These are phyloP conservation scores for rapeseed (Brassica napus) DNA, from an alignment of 345 rosid genomes.

Conservation along the genomic window Da-Ae NC_063442.1:5035501-5036000, in stretches of 20 bases:
- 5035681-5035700: not conserved
- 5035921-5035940: not conserved
- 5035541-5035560: not conserved
- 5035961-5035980: slow-evolving; percentile 3
- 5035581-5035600: not conserved
- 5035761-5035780: too few relatives aligned
- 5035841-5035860: not conserved
- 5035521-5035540: not conserved
- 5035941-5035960: not conserved
- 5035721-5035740: not conserved
- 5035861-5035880: not conserved
- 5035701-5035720: not conserved
- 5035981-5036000: slow-evolving; percentile 18
- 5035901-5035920: slow-evolving; percentile 13
- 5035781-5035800: not conserved
- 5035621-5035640: not conserved
- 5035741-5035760: too few relatives aligned
- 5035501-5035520: not conserved
- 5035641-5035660: too few relatives aligned
- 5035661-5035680: too few relatives aligned
- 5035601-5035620: not conserved
- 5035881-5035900: not conserved
- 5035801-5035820: not conserved
- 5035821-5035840: not conserved
- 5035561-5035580: not conserved